Percentiles rank a stretch among this genome's conserved stretches.
phyloP scores from a whole-genome alignment of 2,329 filamentous ascomycete species.

The Aspergillus tubingensis region DNA sequence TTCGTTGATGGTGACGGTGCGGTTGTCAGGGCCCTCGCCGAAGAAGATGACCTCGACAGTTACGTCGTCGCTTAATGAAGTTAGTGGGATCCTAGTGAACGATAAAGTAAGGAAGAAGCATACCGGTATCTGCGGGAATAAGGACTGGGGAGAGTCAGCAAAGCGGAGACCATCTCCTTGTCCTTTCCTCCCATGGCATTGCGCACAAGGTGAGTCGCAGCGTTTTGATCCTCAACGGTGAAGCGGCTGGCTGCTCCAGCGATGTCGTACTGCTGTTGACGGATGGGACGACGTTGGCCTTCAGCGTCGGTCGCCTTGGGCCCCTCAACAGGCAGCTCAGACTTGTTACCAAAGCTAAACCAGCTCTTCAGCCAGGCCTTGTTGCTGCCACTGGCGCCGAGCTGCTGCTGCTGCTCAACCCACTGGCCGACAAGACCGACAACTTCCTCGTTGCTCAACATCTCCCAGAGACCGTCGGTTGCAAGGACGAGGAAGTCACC shows the following conservation, averaged over 20 bases:
- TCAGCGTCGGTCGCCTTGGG: conserved; percentile 51
- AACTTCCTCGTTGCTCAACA: conserved; percentile 98
- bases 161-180: conserved; percentile 86
- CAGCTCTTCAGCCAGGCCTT: conserved; percentile 72
- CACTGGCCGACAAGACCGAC: conserved; percentile 95
- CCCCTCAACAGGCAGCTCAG: conserved; percentile 73
- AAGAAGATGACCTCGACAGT: conserved; percentile 99
- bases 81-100: conserved; percentile 12
- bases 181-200: conserved; percentile 95
- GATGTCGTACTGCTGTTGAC: conserved; percentile 88
- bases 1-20: conserved; percentile 78
- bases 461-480: conserved; percentile 97
- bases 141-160: conserved; percentile 87
- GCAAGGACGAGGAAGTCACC: conserved; percentile 96
- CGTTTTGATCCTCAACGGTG: conserved; percentile 92
- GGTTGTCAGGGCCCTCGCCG: conserved; percentile 73
- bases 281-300: conserved; percentile 79
- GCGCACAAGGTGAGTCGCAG: conserved; percentile 89
- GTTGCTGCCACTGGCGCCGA: conserved; percentile 40
- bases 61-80: conserved; percentile 72
- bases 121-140: conserved; percentile 90
- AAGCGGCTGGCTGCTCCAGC: conserved; percentile 72
- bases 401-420: conserved; percentile 73
- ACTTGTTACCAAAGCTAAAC: conserved; percentile 57
- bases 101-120: conserved; percentile 24